Base-by-base conservation (phyloP, 2,329 filamentous ascomycete species). In the Fusarium pilosicola region DNA sequence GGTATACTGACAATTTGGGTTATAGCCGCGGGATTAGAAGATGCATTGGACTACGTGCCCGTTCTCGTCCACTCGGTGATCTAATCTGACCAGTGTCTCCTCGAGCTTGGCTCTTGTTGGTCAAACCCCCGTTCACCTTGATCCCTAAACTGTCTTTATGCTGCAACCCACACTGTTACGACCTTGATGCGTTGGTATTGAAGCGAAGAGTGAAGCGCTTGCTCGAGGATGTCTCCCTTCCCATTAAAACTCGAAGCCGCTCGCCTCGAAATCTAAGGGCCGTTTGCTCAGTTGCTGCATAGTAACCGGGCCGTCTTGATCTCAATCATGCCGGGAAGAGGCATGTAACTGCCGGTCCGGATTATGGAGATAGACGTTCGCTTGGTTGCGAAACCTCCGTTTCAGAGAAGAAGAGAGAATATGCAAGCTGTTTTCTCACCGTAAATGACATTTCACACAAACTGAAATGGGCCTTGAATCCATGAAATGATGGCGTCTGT, bases 1-100 rank as follows among this genome's bases (percentile, higher is more conserved):
- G 1, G 0, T 0, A 0, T 1, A 0, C 1, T 24, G 7, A 1
- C 7, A 3, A 18, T 3, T 6, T 13, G 3, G 1, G 0, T 2
- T 32, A 65, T 65, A 65, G 1, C 0, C 15, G n/a, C 4, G 20
- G 11, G 7, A 2, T 8, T 14, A 6, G 4, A 17, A 8, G 9
- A 12, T 17, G 18, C 10, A 54, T 36, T 36, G 18, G 49, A 26
- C 30, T 52, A 15, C 30, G 26, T 22, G n/a, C 18, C 8, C 49
- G 18, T 39, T n/a, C 14, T 26, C 15, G 17, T 12, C 24, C 24
- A 30, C 26, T 41, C 20, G 14, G n/a, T 28, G 26, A 9, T 26
- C 9, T 14, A 45, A 26, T 22, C n/a, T 52, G n/a, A 14, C 32
- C 49, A 14, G n/a, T 26, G 32, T 22, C 32, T 17, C 18, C 13